Base-by-base conservation (phyloP, 208 protist species). In the Acanthamoeba sp. region DNA sequence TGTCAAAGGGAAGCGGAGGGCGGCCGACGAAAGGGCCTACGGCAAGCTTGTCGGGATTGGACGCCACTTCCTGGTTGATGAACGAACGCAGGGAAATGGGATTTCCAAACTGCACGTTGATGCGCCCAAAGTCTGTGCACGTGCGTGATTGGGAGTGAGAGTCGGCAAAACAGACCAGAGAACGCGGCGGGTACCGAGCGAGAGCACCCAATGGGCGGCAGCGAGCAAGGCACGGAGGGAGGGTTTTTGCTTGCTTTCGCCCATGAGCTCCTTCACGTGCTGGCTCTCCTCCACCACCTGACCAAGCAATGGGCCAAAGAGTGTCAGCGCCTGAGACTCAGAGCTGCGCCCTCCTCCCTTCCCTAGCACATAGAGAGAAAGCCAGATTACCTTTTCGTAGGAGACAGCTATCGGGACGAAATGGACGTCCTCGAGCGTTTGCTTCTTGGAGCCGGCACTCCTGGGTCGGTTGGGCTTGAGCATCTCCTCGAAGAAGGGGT, bases 321-420 rank as follows among this genome's bases (percentile, higher is more conserved):
- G 95, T 20, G 38, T 62, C 50, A 2, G 94, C 93, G 55, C 93
- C 94, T 27, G 64, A 34, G 29, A 32, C 10, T 32, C 64, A 10
- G 14, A 10, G 9, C 24, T 20, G 69, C 9, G 22, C 32, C n/a
- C n/a, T n/a, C n/a, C n/a, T n/a, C n/a, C n/a, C n/a, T n/a, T n/a
- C n/a, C n/a, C n/a, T n/a, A n/a, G 22, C 9, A 36, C 9, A 45
- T 5, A 36, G 24, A 2, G 38, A 2, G 0, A 52, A n/a, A 10
- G n/a, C n/a, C n/a, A 59, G 27, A 10, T 2, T 87, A 29, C 87
- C 45, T 96, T 96, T 52, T 96, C 95, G 52, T 96, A 96, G 12
- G 80, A 91, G 36, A 96, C 95, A 64, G 87, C 87, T 66, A 96
- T 95, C 32, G 95, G 95, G 14, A 94, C 93, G 24, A 96, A 93